phyloP scores from a whole-genome alignment of 805 yeast species.

The Candida saitoana region DNA sequence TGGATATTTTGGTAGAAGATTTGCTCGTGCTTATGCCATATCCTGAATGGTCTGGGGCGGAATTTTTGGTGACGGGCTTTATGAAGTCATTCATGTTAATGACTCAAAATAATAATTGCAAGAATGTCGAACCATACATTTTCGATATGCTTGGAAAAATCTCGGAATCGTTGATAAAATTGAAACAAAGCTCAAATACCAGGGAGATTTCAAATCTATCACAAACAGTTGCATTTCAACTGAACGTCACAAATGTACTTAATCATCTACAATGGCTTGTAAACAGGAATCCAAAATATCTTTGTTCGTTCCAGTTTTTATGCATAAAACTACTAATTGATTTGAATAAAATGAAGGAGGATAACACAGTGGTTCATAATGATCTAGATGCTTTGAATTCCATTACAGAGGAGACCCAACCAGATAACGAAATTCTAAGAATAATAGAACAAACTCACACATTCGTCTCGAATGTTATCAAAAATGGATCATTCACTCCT shows the following conservation, averaged over 20 bases:
- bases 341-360: slow-evolving; percentile 5
- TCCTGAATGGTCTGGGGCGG: slow-evolving; percentile 66
- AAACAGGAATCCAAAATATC: slow-evolving; percentile 8
- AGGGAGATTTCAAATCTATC: neutral
- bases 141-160: slow-evolving; percentile 61
- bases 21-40: slow-evolving; percentile 42
- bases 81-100: slow-evolving; percentile 40
- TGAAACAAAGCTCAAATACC: slow-evolving; percentile 14
- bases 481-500: neutral
- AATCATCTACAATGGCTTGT: slow-evolving; percentile 13
- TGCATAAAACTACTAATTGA: slow-evolving; percentile 10
- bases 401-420: slow-evolving; percentile 5
- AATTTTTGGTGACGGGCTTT: slow-evolving; percentile 43
- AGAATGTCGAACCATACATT: slow-evolving; percentile 47
- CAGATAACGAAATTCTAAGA: neutral
- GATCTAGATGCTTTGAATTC: slow-evolving; percentile 9
- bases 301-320: slow-evolving; percentile 12
- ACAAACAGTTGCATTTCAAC: neutral
- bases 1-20: slow-evolving; percentile 59
- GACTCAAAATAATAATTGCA: slow-evolving; percentile 34
- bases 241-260: neutral
- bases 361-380: neutral
- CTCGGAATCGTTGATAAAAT: slow-evolving; percentile 46
- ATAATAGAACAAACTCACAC: neutral
- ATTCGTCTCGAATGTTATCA: neutral